These are phyloP conservation scores for Allium cepa DNA, from an alignment of 106 monocot species.

Conservation along the genomic window DNA sequence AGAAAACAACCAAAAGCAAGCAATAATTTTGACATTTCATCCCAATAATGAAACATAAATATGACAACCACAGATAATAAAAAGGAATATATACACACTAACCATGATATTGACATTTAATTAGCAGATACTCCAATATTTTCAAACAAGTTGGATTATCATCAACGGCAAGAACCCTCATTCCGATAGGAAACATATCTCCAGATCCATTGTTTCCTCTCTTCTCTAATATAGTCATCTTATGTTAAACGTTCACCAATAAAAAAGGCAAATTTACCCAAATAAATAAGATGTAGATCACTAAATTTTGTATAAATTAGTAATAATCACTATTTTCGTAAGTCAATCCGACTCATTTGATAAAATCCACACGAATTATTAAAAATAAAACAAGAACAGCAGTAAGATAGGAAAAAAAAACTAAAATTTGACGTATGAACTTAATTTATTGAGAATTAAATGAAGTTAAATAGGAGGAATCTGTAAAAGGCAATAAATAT, in stretches of 20 bases:
- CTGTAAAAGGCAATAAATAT: no score
- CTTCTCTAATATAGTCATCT: conserved; percentile 4
- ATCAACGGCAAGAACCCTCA: conserved; percentile 39
- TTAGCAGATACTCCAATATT: conserved; percentile 25
- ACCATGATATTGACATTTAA: conserved; percentile 39
- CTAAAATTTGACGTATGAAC: no score
- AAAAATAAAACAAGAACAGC: no score
- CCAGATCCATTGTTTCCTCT: not conserved
- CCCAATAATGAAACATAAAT: not conserved
- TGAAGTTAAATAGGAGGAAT: no score
- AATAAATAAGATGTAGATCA: not conserved
- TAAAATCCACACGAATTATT: no score
- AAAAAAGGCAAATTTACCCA: not conserved
- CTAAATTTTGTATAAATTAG: not conserved
- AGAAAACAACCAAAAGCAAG: not conserved
- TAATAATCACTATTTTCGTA: no score
- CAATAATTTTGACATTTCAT: not conserved
- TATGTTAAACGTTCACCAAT: not conserved
- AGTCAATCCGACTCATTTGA: no score
- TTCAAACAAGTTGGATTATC: conserved; percentile 32
- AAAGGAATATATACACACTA: not conserved
- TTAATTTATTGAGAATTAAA: no score
- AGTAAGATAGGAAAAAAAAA: no score
- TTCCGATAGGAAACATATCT: conserved; percentile 27
- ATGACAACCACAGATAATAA: not conserved